Base-by-base conservation (phyloP, 2,329 filamentous ascomycete genomes). In the Alternaria novae-zelandiae region DNA sequence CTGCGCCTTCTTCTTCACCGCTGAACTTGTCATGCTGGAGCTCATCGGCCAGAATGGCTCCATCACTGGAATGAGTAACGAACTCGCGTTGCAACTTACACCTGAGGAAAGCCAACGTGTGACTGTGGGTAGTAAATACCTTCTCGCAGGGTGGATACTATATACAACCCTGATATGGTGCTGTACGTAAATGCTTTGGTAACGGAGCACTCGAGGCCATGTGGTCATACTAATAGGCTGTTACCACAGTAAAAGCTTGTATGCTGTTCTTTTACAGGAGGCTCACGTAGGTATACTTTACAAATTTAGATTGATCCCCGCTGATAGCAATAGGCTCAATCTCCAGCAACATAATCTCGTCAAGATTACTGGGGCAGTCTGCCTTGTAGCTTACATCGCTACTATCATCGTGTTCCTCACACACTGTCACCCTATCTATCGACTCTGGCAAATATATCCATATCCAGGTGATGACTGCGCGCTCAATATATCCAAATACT, bases 221-320 rank as follows among this genome's bases (percentile, higher is more conserved):
- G 36, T 12, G 6, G 20, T 1, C 15, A 20, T 28, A 20, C 43
- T 60, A 49, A 60, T n/a, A 25, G 20, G n/a, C 26, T 9, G 17
- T 26, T 11, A 36, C 30, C 25, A 10, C 20, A 65, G 63, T 65
- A 20, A 65, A 65, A 51, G 63, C 49, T 44, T 63, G 63, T 47
- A 65, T 65, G 63, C 51, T 65, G 6, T 65, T 63, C 47, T 65
- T 65, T 50, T 61, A 64, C 30, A 53, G 49, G n/a, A 53, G 63
- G 46, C 43, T 61, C 25, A 65, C 64, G 60, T 64, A 55, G 44
- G 63, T 13, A 44, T 23, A 20, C 30, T 20, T 12, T n/a, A 15
- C 44, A 32, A 12, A 46, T 17, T 41, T 49, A 20, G 12, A 26
- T 26, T 13, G 9, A 20, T 30, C 17, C 20, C 10, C 36, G 54